Base-by-base conservation (phyloP, 805 yeast genomes). In the Citeromyces nyonsensis region DNA sequence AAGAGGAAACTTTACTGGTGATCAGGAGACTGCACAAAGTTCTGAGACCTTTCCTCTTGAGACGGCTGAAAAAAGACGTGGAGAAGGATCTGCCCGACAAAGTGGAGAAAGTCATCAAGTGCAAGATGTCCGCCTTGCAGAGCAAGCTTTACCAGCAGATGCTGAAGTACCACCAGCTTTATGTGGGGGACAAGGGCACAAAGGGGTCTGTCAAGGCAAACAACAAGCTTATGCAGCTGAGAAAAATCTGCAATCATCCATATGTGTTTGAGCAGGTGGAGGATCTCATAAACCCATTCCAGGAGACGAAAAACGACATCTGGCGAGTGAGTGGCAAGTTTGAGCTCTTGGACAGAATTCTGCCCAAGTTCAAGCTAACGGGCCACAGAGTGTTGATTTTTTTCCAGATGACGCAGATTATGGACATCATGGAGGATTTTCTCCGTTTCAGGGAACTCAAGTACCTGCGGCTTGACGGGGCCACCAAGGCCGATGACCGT, bases 401-500 rank as follows among this genome's bases (percentile, higher is more conserved):
- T 46, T 81, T 81, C 59, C 93, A 81, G 55, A 81, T 81, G 93
- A 81, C 93, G 0, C 84, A 78, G 47, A 82, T 81, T 34, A 81
- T 81, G 93, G 84, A 80, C 48, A 81, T 81, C 28, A 80, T 81
- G 85, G 93, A 81, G 52, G 93, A 81, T 52, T 81, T 69, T 50
- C 58, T 81, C 44, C 62, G 86, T 43, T 64, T 68, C 54, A 63
- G 67, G 41, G 72, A 64, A 29, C 56, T 80, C 66, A 71, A 76
- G 43, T 81, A 79, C 47, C 57, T 79, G 62, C 64, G 91, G 56
- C 61, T 81, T 37, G 93, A 81, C 58, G 93, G 93, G 60, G 62
- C 73, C 13, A 81, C 93, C 1, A 80, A 80, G 43, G 80, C 93
- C 2, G 93, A 81, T 44, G 93, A 81, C 43, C 71, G 93, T 63